phyloP scores from a whole-genome alignment of 352 stramenopile genomes.

The Phytopythium kandeliae region DNA sequence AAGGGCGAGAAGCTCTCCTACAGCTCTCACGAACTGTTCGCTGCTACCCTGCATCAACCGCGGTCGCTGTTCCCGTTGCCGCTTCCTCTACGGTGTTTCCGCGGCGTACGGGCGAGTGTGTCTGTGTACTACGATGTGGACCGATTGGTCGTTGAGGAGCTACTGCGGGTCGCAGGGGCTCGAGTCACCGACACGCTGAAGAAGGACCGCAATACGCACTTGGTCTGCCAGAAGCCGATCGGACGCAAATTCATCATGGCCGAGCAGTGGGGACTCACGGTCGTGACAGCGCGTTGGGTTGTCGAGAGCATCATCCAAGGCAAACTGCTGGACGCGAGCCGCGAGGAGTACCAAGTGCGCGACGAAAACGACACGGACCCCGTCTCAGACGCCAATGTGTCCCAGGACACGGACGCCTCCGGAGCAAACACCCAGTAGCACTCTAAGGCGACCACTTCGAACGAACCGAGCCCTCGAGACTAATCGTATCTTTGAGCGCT shows the following conservation, averaged over 20 bases:
- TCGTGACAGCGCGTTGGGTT: constrained; percentile 67
- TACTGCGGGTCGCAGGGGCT: constrained; percentile 52
- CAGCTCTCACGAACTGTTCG: constrained; percentile 46
- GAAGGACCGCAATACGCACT: constrained; percentile 47
- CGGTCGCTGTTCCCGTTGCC: constrained; percentile 38
- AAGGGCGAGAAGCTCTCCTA: constrained; percentile 36
- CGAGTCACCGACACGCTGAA: constrained; percentile 41
- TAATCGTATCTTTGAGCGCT: too few species aligned
- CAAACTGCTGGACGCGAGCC: constrained; percentile 27
- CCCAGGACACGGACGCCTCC: not conserved
- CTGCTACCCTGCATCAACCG: constrained; percentile 23
- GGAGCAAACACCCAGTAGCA: not conserved
- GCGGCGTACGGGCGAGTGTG: constrained; percentile 37
- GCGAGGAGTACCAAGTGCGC: constrained; percentile 17
- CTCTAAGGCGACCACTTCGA: too few species aligned
- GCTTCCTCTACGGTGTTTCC: constrained; percentile 48
- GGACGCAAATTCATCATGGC: constrained; percentile 67
- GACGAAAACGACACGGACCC: constrained; percentile 5
- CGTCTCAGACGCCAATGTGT: not conserved
- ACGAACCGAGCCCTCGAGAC: too few species aligned
- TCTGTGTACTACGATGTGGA: constrained; percentile 65
- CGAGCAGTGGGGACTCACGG: constrained; percentile 33
- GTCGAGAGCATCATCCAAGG: constrained; percentile 51
- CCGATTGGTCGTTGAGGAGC: constrained; percentile 46
- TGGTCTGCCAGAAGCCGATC: constrained; percentile 46